Base-by-base conservation (phyloP, 805 yeast genomes). In the Kazachstania viticola region DNA sequence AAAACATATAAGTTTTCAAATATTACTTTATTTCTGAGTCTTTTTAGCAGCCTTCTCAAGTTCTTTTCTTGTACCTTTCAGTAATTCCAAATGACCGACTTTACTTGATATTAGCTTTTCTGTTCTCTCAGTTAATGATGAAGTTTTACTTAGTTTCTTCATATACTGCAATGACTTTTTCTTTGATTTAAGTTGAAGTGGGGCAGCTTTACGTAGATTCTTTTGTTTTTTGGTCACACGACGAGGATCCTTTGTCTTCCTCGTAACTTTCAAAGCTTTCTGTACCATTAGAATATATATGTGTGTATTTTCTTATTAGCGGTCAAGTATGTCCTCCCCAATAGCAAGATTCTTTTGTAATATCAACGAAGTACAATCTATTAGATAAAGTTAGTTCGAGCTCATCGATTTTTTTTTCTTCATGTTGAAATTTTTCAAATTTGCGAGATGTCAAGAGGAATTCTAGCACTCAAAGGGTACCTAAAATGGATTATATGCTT, bases 61-160 rank as follows among this genome's bases (percentile, higher is more conserved):
- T 46, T 80, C 73, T 60, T 93, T 73, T 64, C 96, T 75, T 6
- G 91, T 76, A 12, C 98, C 98, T 56, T 82, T 85, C 41, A 88
- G 62, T 25, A 88, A 54, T 60, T 88, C 98, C 47, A 88, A 67
- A 56, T 88, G 97, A 17, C 98, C 98, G 6, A 88, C 96, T 54
- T 88, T 71, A 35, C 93, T 68, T 2, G 96, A 77, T 44, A 88
- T 73, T 35, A 84, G 65, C 60, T 74, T 84, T 59, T 88, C 98
- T 3, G 97, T 88, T 3, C 72, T 50, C 59, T 64, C 52, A 63
- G 72, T 44, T 65, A 62, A 51, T 2, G 66, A 61, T 17, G 59
- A 51, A 25, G 67, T 63, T 53, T 75, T 78, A 31, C 67, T 62
- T 36, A 79, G 60, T 44, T 73, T 73, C 36, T 67, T 65, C 40